Evolutionary conservation across 176 grass and related monocot genomes (phyloP), one percentile per base, ranked within the genome.

Genomic region (Oryza coarctata): DNA sequence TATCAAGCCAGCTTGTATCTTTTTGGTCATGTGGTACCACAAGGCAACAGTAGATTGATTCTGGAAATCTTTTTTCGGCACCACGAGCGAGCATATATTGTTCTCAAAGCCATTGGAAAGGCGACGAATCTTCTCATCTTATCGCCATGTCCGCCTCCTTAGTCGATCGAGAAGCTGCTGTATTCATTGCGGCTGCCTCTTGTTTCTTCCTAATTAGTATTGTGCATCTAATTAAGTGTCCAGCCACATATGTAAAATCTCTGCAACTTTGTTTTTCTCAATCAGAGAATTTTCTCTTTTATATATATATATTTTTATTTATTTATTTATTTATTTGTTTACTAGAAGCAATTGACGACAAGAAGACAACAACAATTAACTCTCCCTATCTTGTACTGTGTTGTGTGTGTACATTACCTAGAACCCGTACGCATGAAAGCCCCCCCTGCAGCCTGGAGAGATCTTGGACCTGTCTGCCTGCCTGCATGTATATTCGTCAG

Each of bases 61-160:
- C 68, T 63, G 38, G 0, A 82, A 22, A 73, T 73, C 36, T 64
- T 73, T 73, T 63, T 58, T 58, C 52, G 52, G 52, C 52, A 23
- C 22, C 12, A 12, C 55, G 7, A 15, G 27, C 27, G 52, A 70
- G 12, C 65, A 80, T 55, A 69, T 70, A 57, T 68, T 80, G 43
- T 69, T 55, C 20, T 58, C 64, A n/a, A 55, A 10, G 27, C 77
- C 65, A 35, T 52, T 26, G 77, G 30, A 55, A 79, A 55, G 30
- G 22, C 13, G 29, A 35, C 2, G 77, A 52, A 80, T 80, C 41
- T 52, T 25, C 43, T 50, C 64, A 80, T 80, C 78, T 69, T 80
- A 80, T 80, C 78, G 49, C 45, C 64, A 27, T 52, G 13, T 71
- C 31, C 6, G 65, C n/a, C n/a, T 61, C 32, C 32, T 33, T 35